Evolutionary conservation across 495 filamentous ascomycete genomes (phyloP), one percentile per base, ranked within the genome.

Genomic region (Penicillium diatomitis): DNA sequence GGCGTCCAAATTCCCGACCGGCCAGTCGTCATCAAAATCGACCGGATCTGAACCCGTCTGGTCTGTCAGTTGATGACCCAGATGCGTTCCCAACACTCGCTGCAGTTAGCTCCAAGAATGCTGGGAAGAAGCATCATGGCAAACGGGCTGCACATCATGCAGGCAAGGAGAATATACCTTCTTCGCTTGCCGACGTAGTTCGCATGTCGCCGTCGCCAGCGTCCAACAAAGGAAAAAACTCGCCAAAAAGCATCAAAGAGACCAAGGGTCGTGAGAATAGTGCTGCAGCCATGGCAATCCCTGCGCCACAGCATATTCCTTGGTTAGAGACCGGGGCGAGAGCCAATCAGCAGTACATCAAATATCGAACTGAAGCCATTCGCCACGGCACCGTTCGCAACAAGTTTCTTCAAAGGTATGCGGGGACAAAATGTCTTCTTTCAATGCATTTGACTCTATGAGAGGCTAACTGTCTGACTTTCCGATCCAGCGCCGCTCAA

Each of bases 71-170:
- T 6, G 90, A 99, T 62, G 94, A 99, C 60, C 88, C 84, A 12
- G 94, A 97, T 60, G 92, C 94, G 5, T 99, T 99, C 62, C 94
- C 94, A 6, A 86, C 87, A 12, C 81, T 99, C n/a, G 85, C 85
- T 12, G 82, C 90, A 30, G 85, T 86, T 36, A 83, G 81, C 34
- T 76, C 80, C 12, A 91, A 90, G 58, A 78, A 80, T 44, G 48
- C 65, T 4, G 81, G 78, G 7, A 96, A 96, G 66, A 90, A 95
- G 53, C 86, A 90, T 51, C 87, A 95, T 66, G 88, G 88, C 7
- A 95, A 94, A 63, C 80, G 89, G 38, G 86, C 86, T 40, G 84
- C 85, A 0, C 86, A 75, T 29, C 73, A 77, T 31, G 61, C 50
- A 10, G 65, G 41, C 49, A 90, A 87, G 60, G 84, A 89, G 42